A percentile compares a stretch with the other conserved stretches of the same genome.
phyloP scores from a whole-genome alignment of 495 filamentous ascomycete genomes.

The Penicillium arizonense region DNA sequence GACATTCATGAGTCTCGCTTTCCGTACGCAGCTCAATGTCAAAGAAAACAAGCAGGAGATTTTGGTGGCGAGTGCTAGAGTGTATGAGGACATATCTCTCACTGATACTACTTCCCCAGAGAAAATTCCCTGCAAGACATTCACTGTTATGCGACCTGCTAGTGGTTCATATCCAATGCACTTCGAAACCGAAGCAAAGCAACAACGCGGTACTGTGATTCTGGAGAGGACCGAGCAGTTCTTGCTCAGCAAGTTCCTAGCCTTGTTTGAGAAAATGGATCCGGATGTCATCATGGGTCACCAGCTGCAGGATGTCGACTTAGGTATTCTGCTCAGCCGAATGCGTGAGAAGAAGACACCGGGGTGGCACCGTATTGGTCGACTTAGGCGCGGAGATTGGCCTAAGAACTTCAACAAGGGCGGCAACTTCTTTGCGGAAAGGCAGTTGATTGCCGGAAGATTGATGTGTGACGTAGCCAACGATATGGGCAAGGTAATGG shows the following conservation, averaged over 20 bases:
- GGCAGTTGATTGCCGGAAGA: conserved; percentile 84
- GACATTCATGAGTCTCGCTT: conserved; percentile 89
- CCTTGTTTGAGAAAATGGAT: conserved; percentile 80
- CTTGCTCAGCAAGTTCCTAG: conserved; percentile 82
- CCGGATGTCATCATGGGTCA: conserved; percentile 96
- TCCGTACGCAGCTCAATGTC: conserved; percentile 83
- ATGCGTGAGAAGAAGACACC: conserved; percentile 87
- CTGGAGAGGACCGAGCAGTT: conserved; percentile 78
- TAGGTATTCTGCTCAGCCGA: conserved; percentile 82
- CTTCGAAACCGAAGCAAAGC: conserved; percentile 73
- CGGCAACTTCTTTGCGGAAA: conserved; percentile 87
- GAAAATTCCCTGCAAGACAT: conserved; percentile 82
- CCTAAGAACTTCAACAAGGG: conserved; percentile 83
- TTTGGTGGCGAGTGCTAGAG: conserved; percentile 79
- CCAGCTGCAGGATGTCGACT: conserved; percentile 93
- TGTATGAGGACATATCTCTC: conserved; percentile 87
- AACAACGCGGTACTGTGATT: conserved; percentile 71
- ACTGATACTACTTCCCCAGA: conserved; percentile 86
- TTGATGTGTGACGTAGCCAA: conserved; percentile 93
- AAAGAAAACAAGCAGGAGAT: conserved; percentile 98
- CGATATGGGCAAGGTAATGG: conserved; percentile 79
- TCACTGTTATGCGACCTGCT: conserved; percentile 84
- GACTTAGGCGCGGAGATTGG: conserved; percentile 82
- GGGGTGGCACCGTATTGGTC: conserved; percentile 88
- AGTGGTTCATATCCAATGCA: conserved; percentile 75